These are phyloP conservation scores for Lignosus rhinocerotis DNA, from an alignment of 1,284 basidiomycete species.

Conservation along the genomic window DNA sequence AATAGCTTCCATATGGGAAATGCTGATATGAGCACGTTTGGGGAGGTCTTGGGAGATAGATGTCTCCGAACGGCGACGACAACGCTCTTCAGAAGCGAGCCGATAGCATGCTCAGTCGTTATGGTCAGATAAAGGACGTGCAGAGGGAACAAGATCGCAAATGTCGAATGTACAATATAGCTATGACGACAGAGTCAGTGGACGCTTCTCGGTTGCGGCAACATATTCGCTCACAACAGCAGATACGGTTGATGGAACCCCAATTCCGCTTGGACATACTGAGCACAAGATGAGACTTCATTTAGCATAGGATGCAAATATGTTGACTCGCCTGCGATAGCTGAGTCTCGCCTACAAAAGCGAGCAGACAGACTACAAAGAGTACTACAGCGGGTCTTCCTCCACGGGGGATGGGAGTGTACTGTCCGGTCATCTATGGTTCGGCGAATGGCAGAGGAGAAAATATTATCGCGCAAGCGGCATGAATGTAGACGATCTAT, in stretches of 20 bases:
- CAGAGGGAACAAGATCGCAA: constrained; percentile 68
- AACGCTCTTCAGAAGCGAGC: constrained; percentile 51
- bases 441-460: not conserved
- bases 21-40: constrained; percentile 18
- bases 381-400: constrained; percentile 45
- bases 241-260: constrained; percentile 77
- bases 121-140: constrained; percentile 64
- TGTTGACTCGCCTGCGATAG: constrained; percentile 61
- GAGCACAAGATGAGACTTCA: constrained; percentile 6
- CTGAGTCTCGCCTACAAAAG: constrained; percentile 71
- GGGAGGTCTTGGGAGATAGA: constrained; percentile 39
- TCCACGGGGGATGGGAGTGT: constrained; percentile 27
- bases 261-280: constrained; percentile 76
- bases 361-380: constrained; percentile 53
- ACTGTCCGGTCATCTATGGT: constrained; percentile 31
- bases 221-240: constrained; percentile 57
- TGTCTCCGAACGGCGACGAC: constrained; percentile 53
- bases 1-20: constrained; percentile 51
- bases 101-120: constrained; percentile 46
- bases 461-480: constrained; percentile 12
- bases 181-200: constrained; percentile 36
- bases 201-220: not conserved
- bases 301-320: not conserved
- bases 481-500: constrained; percentile 14
- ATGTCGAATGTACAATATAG: constrained; percentile 75